phyloP scores from a whole-genome alignment of 2,329 filamentous ascomycete genomes.

The Apiospora arundinis region DNA sequence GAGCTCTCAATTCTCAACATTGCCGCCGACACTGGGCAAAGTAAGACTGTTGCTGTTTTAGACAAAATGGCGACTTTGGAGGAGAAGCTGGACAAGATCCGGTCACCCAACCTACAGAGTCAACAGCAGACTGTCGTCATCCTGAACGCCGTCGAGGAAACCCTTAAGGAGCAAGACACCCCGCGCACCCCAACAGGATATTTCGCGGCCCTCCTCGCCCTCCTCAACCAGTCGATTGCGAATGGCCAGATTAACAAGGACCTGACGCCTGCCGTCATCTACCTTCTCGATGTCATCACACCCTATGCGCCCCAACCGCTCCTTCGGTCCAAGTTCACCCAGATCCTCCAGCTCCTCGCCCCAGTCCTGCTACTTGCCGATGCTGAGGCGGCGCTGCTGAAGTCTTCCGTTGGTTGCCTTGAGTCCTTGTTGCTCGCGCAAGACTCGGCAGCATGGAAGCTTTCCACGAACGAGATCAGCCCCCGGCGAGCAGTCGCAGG shows the following conservation, averaged over 20 bases:
- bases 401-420: slow-evolving; percentile 89
- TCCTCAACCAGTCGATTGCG: slow-evolving; percentile 79
- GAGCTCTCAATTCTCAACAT: slow-evolving; percentile 18
- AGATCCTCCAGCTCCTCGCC: slow-evolving; percentile 86
- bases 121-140: slow-evolving; percentile 90
- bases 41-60: slow-evolving; percentile 22
- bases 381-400: slow-evolving; percentile 84
- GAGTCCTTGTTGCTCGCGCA: slow-evolving; percentile 92
- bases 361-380: slow-evolving; percentile 81
- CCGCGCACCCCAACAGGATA: slow-evolving; percentile 87
- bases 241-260: slow-evolving; percentile 78
- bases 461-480: slow-evolving; percentile 81
- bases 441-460: slow-evolving; percentile 85
- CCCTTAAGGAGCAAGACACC: slow-evolving; percentile 85
- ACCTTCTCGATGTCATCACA: slow-evolving; percentile 92
- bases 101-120: slow-evolving; percentile 93
- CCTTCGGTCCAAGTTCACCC: slow-evolving; percentile 91
- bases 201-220: slow-evolving; percentile 90
- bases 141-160: slow-evolving; percentile 90
- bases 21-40: slow-evolving; percentile 15
- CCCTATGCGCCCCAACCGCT: slow-evolving; percentile 84
- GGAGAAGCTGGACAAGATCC: slow-evolving; percentile 96
- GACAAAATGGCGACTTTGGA: slow-evolving; percentile 65
- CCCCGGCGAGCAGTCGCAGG: slow-evolving; percentile 88
- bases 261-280: slow-evolving; percentile 84